phyloP scores from a whole-genome alignment of 2,329 filamentous ascomycete genomes.

The Aspergillus sp. region DNA sequence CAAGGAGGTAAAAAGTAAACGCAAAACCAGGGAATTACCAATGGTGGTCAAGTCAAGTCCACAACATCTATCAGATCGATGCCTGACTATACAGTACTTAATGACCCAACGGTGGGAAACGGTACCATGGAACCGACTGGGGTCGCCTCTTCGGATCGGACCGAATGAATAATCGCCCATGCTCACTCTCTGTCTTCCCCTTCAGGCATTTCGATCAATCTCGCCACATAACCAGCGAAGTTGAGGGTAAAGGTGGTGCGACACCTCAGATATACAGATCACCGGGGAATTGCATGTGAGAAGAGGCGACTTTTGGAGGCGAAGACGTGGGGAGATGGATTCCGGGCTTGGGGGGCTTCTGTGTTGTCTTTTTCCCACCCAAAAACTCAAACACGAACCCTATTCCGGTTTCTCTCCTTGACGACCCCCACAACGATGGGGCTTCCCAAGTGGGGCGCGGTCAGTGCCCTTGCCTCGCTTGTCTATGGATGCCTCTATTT shows the following conservation, averaged over 20 bases:
- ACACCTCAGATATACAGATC: not conserved
- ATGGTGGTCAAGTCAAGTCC: not conserved
- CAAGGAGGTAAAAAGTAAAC: not conserved
- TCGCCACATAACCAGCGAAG: not conserved
- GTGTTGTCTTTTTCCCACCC: not conserved
- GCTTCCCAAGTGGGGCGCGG: not conserved
- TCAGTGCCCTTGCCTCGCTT: conserved; percentile 9
- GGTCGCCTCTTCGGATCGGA: conserved; percentile 20
- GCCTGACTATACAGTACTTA: conserved; percentile 11
- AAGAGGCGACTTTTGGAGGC: not conserved
- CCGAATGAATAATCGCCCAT: conserved; percentile 13
- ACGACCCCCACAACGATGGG: not conserved
- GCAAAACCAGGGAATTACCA: not conserved
- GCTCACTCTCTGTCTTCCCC: not conserved
- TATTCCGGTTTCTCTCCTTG: not conserved
- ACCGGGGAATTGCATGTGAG: not conserved
- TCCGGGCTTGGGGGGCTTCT: not conserved
- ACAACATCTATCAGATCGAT: conserved; percentile 8
- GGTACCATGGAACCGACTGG: conserved; percentile 20
- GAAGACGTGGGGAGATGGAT: not conserved
- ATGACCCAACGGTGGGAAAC: conserved; percentile 3
- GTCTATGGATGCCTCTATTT: not conserved
- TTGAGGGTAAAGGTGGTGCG: not conserved
- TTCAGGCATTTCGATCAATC: not conserved
- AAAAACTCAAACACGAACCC: conserved; percentile 1